Conservation (phyloP, 2,329 filamentous ascomycete genomes). For the Ceratocystis cubensis region DNA sequence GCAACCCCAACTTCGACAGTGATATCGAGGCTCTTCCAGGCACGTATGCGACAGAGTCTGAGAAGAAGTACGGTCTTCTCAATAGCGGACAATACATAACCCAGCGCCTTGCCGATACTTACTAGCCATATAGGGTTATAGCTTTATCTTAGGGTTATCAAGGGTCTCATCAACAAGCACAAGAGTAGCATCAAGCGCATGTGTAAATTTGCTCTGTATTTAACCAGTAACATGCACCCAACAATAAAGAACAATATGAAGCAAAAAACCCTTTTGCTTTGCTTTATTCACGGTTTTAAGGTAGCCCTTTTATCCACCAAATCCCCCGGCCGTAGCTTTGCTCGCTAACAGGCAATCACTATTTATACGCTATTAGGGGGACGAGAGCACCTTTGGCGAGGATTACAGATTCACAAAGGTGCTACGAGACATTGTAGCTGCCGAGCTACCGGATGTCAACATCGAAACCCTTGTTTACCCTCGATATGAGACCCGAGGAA, state of each 20-base stretch:
- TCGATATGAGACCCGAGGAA: slow-evolving; percentile 68
- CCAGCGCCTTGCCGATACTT: slow-evolving; percentile 63
- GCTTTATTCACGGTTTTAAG: slow-evolving; percentile 86
- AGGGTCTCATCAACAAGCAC: not conserved
- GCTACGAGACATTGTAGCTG: slow-evolving; percentile 50
- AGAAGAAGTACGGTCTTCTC: slow-evolving; percentile 69
- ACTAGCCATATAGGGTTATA: slow-evolving; percentile 30
- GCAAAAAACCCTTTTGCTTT: slow-evolving; percentile 69
- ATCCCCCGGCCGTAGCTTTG: slow-evolving; percentile 10
- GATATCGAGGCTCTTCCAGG: slow-evolving; percentile 71
- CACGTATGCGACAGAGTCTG: slow-evolving; percentile 49
- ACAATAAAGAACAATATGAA: slow-evolving; percentile 29
- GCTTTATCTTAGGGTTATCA: not conserved
- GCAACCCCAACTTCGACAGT: slow-evolving; percentile 68
- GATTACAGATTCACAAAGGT: slow-evolving; percentile 57
- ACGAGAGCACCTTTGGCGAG: slow-evolving; percentile 62
- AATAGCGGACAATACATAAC: slow-evolving; percentile 72
- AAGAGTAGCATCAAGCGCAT: not conserved
- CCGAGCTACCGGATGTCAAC: slow-evolving; percentile 55
- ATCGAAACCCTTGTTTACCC: slow-evolving; percentile 63
- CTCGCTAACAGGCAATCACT: not conserved
- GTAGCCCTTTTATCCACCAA: slow-evolving; percentile 28
- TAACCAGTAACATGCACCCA: not conserved
- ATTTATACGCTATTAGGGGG: slow-evolving; percentile 41
- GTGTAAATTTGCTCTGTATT: not conserved